These are phyloP conservation scores for Gypsophila paniculata DNA, from an alignment of 179 eudicot species.

Conservation along the genomic window DNA sequence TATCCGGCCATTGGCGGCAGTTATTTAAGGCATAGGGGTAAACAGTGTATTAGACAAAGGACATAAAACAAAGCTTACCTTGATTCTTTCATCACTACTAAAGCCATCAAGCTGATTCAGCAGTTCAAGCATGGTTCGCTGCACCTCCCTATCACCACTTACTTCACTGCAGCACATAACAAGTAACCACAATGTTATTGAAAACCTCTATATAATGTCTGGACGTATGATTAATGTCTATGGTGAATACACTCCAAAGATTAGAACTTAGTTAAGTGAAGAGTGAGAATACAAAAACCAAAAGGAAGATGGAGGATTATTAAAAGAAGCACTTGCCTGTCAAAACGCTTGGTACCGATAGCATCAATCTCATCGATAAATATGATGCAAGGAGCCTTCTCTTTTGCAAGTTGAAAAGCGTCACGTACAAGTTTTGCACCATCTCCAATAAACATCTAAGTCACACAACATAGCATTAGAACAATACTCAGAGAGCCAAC, in stretches of 20 bases:
- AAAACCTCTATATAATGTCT: no score
- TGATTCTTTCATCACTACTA: conserved; percentile 94
- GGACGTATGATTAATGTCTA: no score
- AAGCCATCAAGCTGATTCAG: conserved; percentile 97
- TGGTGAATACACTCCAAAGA: no score
- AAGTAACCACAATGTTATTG: no score
- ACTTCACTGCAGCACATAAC: conserved; percentile 78
- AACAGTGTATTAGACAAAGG: no score
- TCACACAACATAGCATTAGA: background rate
- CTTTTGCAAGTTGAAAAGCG: conserved; percentile 95
- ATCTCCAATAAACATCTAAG: conserved; percentile 89
- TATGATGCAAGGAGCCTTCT: conserved; percentile 95
- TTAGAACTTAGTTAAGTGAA: no score
- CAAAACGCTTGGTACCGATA: conserved; percentile 95
- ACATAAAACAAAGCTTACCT: conserved; percentile 46
- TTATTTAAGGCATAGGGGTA: no score
- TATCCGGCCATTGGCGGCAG: no score
- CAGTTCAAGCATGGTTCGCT: conserved; percentile 88
- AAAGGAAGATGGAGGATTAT: background rate
- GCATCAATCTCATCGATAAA: conserved; percentile 98
- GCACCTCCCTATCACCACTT: conserved; percentile 96
- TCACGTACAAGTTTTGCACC: conserved; percentile 98
- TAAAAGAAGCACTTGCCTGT: conserved; percentile 42
- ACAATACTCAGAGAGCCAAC: no score
- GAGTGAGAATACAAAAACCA: no score